These are phyloP conservation scores for Lycium barbarum DNA, from an alignment of 257 asterid genomes.

Conservation along the genomic window DNA sequence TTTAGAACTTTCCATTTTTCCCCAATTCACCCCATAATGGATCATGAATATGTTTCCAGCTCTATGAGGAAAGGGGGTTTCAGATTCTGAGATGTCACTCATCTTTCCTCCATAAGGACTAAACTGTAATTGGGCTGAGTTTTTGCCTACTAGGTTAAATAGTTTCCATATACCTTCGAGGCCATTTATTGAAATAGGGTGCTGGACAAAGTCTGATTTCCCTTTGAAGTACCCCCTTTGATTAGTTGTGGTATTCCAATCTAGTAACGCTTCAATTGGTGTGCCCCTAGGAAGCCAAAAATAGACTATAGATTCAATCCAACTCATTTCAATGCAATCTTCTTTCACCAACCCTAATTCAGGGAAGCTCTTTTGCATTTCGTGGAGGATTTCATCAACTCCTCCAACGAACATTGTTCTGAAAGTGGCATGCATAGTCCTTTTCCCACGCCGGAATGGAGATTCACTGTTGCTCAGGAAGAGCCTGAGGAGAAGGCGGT, in stretches of 20 bases:
- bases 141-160: background rate
- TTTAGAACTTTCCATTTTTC: background rate
- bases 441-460: background rate
- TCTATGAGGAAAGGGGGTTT: slow-evolving; percentile 20
- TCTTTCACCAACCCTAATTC: background rate
- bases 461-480: background rate
- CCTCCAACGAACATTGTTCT: background rate
- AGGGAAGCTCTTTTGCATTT: background rate
- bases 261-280: background rate
- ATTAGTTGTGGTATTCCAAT: background rate
- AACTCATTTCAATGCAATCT: slow-evolving; percentile 19
- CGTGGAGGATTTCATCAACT: background rate
- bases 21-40: background rate
- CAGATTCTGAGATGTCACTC: background rate
- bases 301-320: slow-evolving; percentile 1
- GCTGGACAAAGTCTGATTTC: slow-evolving; percentile 24
- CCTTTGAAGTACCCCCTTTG: background rate
- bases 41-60: slow-evolving; percentile 6
- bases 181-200: background rate
- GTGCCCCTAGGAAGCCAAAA: background rate
- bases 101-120: slow-evolving; percentile 27
- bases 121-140: background rate
- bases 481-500: background rate
- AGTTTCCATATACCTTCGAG: slow-evolving; percentile 22
- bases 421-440: background rate